Evolutionary conservation across 164 flowering plant species (phyloP).

Genomic region (Dillenia turbinata): DNA sequence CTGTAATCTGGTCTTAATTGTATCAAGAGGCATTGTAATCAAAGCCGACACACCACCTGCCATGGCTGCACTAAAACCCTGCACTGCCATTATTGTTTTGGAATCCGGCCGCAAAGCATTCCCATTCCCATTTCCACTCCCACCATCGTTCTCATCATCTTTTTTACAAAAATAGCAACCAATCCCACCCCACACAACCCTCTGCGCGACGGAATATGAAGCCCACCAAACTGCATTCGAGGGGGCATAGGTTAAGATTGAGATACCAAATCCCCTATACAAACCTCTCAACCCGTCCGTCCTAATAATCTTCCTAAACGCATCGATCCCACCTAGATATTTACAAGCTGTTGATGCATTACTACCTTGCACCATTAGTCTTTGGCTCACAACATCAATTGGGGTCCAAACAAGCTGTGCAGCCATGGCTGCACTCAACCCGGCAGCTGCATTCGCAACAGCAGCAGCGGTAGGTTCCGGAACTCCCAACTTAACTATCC

Average conservation of each 20-base stretch:
- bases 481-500: slow-evolving; percentile 44
- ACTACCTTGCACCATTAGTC: slow-evolving; percentile 53
- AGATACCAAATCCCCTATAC: slow-evolving; percentile 56
- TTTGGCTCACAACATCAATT: slow-evolving; percentile 52
- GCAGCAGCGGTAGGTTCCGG: slow-evolving; percentile 48
- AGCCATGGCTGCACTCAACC: slow-evolving; percentile 50
- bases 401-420: slow-evolving; percentile 70
- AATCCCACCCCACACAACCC: slow-evolving; percentile 40
- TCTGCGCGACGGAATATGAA: slow-evolving; percentile 42
- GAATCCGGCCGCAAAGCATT: slow-evolving; percentile 27
- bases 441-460: slow-evolving; percentile 50
- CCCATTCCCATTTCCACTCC: neutral
- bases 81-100: slow-evolving; percentile 41
- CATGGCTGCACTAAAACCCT: slow-evolving; percentile 57
- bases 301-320: slow-evolving; percentile 37
- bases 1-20: slow-evolving; percentile 71
- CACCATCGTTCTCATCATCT: slow-evolving; percentile 8
- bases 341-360: slow-evolving; percentile 14
- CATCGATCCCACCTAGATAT: slow-evolving; percentile 43
- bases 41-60: slow-evolving; percentile 55
- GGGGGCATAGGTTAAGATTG: slow-evolving; percentile 49
- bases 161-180: slow-evolving; percentile 26
- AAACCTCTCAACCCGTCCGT: slow-evolving; percentile 41
- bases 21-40: slow-evolving; percentile 61
- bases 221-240: slow-evolving; percentile 68